phyloP scores from a whole-genome alignment of 306 rosid genomes.

The Sphenostylis stenocarpa region DNA sequence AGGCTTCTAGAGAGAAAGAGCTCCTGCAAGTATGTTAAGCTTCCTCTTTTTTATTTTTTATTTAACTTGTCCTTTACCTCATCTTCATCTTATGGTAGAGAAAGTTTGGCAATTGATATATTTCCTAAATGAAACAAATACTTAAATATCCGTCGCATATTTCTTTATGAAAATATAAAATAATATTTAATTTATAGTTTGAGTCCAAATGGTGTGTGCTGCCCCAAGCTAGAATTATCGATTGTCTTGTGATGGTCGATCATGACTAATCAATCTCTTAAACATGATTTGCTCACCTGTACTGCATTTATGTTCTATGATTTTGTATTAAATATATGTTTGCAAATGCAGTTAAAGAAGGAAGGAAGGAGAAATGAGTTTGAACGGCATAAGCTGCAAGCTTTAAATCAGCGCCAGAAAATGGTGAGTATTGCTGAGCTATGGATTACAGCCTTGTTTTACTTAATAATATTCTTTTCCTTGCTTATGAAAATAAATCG shows the following conservation, averaged over 20 bases:
- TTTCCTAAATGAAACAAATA: slow-evolving; percentile 6
- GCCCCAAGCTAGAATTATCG: too few relatives aligned
- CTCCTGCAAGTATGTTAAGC: slow-evolving; percentile 69
- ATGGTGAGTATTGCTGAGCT: slow-evolving; percentile 58
- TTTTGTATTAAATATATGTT: slow-evolving; percentile 29
- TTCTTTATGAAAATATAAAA: neutral
- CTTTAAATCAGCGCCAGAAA: slow-evolving; percentile 96
- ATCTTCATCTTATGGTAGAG: neutral
- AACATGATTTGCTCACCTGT: slow-evolving; percentile 14
- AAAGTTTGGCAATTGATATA: neutral
- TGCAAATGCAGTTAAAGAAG: slow-evolving; percentile 66
- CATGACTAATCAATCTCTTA: slow-evolving; percentile 12
- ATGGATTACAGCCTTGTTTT: slow-evolving; percentile 19
- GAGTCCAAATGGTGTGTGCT: neutral
- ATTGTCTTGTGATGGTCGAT: slow-evolving; percentile 2
- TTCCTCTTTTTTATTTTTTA: neutral
- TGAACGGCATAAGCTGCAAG: slow-evolving; percentile 97
- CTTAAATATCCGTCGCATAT: neutral
- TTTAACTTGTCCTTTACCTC: neutral
- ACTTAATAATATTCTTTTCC: slow-evolving; percentile 14
- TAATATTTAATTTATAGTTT: slow-evolving; percentile 13
- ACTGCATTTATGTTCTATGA: slow-evolving; percentile 14
- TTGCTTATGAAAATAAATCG: neutral
- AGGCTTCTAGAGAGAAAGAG: slow-evolving; percentile 95
- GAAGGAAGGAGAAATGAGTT: slow-evolving; percentile 98